Evolutionary conservation across 305 asterid species (phyloP), one percentile per base, ranked within the genome.

Genomic region (Fraxinus nigra): DNA sequence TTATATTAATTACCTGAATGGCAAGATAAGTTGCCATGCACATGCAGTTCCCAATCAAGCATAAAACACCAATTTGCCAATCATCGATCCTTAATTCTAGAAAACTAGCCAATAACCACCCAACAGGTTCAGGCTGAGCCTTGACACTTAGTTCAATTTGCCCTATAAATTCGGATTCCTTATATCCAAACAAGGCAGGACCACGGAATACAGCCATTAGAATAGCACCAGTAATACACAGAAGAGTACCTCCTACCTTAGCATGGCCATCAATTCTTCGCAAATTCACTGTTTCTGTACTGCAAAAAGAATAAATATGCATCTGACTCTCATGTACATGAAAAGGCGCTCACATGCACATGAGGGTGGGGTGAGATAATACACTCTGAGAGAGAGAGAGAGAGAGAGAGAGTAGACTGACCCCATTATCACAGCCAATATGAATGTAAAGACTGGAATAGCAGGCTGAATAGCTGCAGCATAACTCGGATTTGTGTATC

Each of bases 391-490:
- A 10, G 77, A 78, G 33, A 37, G 40, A 81, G 51, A 40, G 22
- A 51, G 2, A 16, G 43, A 77, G 81, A 54, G 30, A 85, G 78
- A 46, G 10, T 51, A 56, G 26, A 18, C 95, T 84, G 54, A 96
- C 99, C 99, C 98, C 97, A 94, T 96, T 37, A 90, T 46, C 20
- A 91, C 92, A 77, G 99, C 94, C 82, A 96, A 90, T 80, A 94
- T 84, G 86, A 94, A 93, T 38, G 99, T 96, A 56, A 96, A 94
- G 82, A 96, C 99, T 81, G 99, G 99, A 84, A 93, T 93, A 38
- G 99, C 85, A 46, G 99, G 99, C 87, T 96, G 99, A 80, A 93
- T 86, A 28, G 98, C 99, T 79, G 99, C 94, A 84, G 99, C 99
- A 79, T 96, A 96, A 46, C 96, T 82, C 48, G 99, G 98, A 90